phyloP scores from a whole-genome alignment of 371 early-diverging fungal genomes.

The Saksenaea vasiformis region DNA sequence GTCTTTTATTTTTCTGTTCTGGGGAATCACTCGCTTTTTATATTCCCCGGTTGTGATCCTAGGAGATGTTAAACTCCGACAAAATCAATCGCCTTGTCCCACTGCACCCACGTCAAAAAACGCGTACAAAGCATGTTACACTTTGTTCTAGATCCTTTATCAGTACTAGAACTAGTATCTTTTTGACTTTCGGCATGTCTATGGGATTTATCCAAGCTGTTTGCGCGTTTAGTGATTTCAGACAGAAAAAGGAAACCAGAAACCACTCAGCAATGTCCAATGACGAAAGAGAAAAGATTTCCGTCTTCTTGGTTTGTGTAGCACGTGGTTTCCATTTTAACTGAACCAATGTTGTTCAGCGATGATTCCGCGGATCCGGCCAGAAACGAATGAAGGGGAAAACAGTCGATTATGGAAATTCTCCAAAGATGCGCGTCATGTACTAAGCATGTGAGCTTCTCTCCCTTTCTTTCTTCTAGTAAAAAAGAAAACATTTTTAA shows the following conservation, averaged over 20 bases:
- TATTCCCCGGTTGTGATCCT: not conserved
- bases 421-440: not conserved
- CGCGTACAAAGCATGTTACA: not conserved
- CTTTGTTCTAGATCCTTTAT: not conserved
- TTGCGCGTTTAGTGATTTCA: too few species aligned
- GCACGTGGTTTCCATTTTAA: not conserved
- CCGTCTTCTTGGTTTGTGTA: not conserved
- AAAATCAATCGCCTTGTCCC: not conserved
- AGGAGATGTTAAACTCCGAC: not conserved
- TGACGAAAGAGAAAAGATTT: not conserved
- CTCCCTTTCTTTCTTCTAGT: not conserved
- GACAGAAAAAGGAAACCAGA: too few species aligned
- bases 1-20: not conserved
- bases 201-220: too few species aligned
- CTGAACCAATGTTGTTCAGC: not conserved
- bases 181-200: too few species aligned
- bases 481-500: not conserved
- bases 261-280: not conserved
- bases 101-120: conserved; percentile 5
- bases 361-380: not conserved
- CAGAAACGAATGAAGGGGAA: not conserved
- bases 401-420: not conserved
- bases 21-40: not conserved
- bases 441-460: not conserved
- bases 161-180: too few species aligned